Conservation (phyloP, 1,284 basidiomycete species). For the Tilletiaria anomala region DNA sequence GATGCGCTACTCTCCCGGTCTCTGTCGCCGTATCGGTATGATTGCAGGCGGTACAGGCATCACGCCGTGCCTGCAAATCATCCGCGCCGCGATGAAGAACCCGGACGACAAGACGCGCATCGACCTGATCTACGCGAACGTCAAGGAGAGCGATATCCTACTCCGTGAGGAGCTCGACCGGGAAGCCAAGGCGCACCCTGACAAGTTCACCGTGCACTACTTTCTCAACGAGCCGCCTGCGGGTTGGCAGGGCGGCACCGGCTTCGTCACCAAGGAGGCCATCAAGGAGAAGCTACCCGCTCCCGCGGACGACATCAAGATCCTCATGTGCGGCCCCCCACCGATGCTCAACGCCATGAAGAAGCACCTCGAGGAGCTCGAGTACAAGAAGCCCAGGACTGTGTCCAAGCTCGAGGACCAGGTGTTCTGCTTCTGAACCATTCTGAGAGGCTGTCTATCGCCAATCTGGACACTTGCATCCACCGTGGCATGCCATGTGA, state of each 20-base stretch:
- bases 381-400: slow-evolving; percentile 72
- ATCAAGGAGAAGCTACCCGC: slow-evolving; percentile 50
- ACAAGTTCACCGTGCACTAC: slow-evolving; percentile 62
- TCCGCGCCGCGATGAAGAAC: slow-evolving; percentile 75
- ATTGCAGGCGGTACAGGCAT: slow-evolving; percentile 88
- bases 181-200: slow-evolving; percentile 52
- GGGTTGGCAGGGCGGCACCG: slow-evolving; percentile 71
- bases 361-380: slow-evolving; percentile 73
- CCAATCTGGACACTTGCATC: too few species aligned
- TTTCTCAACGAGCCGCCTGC: slow-evolving; percentile 89
- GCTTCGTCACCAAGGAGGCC: slow-evolving; percentile 88
- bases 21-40: slow-evolving; percentile 61
- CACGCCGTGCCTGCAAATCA: slow-evolving; percentile 71
- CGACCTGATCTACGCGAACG: slow-evolving; percentile 95
- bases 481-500: too few species aligned
- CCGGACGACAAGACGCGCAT: slow-evolving; percentile 66
- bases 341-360: slow-evolving; percentile 97
- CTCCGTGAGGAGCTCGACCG: slow-evolving; percentile 72
- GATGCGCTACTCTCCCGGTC: slow-evolving; percentile 43
- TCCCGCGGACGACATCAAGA: slow-evolving; percentile 34
- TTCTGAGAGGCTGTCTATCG: too few species aligned
- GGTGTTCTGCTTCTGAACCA: slow-evolving; percentile 30
- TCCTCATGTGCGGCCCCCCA: slow-evolving; percentile 54
- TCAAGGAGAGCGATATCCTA: slow-evolving; percentile 46
- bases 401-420: slow-evolving; percentile 55